Conservation (phyloP, 768 basidiomycete genomes). For the Calvatia gigantea region DNA sequence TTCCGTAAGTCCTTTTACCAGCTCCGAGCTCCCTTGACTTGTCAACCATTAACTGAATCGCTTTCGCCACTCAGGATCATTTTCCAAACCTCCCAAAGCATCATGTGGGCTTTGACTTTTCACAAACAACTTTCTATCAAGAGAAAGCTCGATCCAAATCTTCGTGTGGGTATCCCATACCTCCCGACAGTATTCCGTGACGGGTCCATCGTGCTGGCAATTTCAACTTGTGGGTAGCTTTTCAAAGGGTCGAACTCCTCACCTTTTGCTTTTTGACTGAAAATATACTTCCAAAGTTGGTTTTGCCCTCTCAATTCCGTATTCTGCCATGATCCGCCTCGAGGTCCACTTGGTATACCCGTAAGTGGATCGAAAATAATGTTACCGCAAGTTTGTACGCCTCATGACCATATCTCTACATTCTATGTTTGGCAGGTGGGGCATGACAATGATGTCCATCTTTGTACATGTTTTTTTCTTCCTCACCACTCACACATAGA, state of each 20-base stretch:
- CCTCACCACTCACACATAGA: not conserved
- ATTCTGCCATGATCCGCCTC: not conserved
- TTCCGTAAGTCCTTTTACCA: not conserved
- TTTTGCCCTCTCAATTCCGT: not conserved
- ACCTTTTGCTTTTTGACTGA: no score
- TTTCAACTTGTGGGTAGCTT: not conserved
- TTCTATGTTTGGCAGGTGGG: no score
- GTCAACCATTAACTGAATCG: not conserved
- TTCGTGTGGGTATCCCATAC: not conserved
- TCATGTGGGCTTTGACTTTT: not conserved
- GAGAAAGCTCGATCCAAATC: not conserved
- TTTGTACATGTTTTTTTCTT: not conserved
- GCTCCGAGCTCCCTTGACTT: not conserved
- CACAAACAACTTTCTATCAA: not conserved
- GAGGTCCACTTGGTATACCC: not conserved
- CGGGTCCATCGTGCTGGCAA: not conserved
- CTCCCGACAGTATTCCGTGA: not conserved
- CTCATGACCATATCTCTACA: not conserved
- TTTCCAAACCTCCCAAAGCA: not conserved
- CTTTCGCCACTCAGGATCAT: not conserved
- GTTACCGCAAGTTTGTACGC: not conserved
- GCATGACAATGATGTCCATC: no score
- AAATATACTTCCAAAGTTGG: no score
- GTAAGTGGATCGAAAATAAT: not conserved
- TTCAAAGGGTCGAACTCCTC: not conserved